Percentiles rank a stretch among this genome's conserved stretches.
These are phyloP conservation scores for Phylloporus rhodoxanthus DNA, from an alignment of 768 basidiomycete species.

Conservation along the genomic window DNA sequence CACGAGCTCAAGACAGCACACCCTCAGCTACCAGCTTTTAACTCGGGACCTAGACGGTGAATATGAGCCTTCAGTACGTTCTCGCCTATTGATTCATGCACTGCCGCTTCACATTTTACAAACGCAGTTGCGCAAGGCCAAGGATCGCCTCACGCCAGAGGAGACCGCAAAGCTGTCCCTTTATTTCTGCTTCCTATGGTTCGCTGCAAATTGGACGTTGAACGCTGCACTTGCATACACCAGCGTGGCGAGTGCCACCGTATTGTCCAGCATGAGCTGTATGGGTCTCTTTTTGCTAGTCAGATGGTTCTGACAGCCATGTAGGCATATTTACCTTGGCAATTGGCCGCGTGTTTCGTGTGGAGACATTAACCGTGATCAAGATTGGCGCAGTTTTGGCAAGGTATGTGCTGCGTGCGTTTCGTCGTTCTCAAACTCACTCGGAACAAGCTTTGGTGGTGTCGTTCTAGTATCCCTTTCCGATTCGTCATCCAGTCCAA, in stretches of 20 bases:
- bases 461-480: constrained; percentile 86
- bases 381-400: constrained; percentile 75
- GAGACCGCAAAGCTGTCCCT: constrained; percentile 79
- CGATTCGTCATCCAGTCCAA: constrained; percentile 45
- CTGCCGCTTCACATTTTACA: constrained; percentile 2
- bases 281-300: constrained; percentile 18
- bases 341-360: constrained; percentile 73
- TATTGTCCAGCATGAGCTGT: constrained; percentile 89
- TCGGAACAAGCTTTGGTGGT: constrained; percentile 53
- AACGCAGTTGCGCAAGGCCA: constrained; percentile 12
- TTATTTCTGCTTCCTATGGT: constrained; percentile 86
- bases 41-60: constrained; percentile 10
- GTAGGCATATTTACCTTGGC: constrained; percentile 90
- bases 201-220: constrained; percentile 87
- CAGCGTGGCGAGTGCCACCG: constrained; percentile 90
- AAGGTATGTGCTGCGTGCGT: constrained; percentile 46
- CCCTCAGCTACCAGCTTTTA: constrained; percentile 23
- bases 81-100: not conserved
- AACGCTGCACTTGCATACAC: constrained; percentile 83
- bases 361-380: constrained; percentile 67
- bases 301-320: not conserved
- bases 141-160: constrained; percentile 44
- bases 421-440: constrained; percentile 4
- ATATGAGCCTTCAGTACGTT: constrained; percentile 18
- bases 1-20: not conserved